phyloP scores from a whole-genome alignment of 345 rosid species.

The Murraya paniculata region DNA sequence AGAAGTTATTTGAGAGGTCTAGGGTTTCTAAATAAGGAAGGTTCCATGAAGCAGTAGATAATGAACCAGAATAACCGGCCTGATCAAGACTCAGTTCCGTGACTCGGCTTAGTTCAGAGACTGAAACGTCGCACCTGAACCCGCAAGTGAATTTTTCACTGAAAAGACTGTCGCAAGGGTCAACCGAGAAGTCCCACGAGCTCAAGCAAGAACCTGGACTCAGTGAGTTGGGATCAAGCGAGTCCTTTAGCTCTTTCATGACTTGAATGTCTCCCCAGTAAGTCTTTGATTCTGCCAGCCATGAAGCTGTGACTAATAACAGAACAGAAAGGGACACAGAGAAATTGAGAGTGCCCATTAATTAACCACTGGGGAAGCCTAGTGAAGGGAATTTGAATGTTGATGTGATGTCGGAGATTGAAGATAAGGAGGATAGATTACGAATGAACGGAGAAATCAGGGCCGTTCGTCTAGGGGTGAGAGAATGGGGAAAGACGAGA shows the following conservation, averaged over 20 bases:
- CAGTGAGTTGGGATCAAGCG: conserved; percentile 43
- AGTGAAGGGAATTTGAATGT: not conserved
- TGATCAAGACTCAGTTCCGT: conserved; percentile 76
- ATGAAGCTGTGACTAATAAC: conserved; percentile 8
- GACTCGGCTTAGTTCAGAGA: conserved; percentile 51
- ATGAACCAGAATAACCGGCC: conserved; percentile 69
- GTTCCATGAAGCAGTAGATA: conserved; percentile 49
- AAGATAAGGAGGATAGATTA: not conserved
- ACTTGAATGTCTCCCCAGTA: conserved; percentile 52
- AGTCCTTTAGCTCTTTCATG: conserved; percentile 49
- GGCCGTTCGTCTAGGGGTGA: conserved; percentile 20
- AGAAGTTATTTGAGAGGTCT: conserved; percentile 65
- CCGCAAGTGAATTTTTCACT: conserved; percentile 81
- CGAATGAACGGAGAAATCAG: conserved; percentile 9
- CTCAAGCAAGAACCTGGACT: conserved; percentile 75
- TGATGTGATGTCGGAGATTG: not conserved
- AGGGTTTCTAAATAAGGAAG: conserved; percentile 59
- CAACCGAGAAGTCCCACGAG: conserved; percentile 81
- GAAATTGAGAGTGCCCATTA: conserved; percentile 27
- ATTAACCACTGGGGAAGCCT: not conserved
- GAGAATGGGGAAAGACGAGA: conserved; percentile 3
- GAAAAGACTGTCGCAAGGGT: conserved; percentile 79
- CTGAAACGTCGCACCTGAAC: conserved; percentile 66
- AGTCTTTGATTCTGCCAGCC: conserved; percentile 45
- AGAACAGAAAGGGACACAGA: conserved; percentile 27